These are phyloP conservation scores for Pulveroboletus sp. DNA, from an alignment of 768 basidiomycete genomes.

Conservation along the genomic window DNA sequence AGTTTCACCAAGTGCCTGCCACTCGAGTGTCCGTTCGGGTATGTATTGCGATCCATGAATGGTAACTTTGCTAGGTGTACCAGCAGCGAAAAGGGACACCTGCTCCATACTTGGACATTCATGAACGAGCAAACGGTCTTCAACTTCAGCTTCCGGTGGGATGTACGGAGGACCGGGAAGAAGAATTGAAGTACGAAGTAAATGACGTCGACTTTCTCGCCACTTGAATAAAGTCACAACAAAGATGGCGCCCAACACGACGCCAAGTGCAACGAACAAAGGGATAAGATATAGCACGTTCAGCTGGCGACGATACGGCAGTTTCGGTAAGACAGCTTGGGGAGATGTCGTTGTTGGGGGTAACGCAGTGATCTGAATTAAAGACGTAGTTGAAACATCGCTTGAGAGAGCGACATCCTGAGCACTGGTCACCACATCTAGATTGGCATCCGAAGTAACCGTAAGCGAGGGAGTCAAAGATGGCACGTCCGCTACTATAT, in stretches of 20 bases:
- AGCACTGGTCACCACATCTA: neutral
- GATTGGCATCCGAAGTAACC: neutral
- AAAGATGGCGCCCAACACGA: slow-evolving; percentile 20
- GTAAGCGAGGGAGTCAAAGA: slow-evolving; percentile 7
- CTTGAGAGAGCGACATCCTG: slow-evolving; percentile 2
- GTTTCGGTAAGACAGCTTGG: slow-evolving; percentile 14
- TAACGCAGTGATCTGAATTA: slow-evolving; percentile 34
- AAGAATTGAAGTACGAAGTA: slow-evolving; percentile 15
- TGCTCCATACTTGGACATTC: slow-evolving; percentile 25
- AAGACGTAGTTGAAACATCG: slow-evolving; percentile 6
- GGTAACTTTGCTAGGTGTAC: slow-evolving; percentile 29
- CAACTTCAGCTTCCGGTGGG: slow-evolving; percentile 16
- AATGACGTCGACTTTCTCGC: slow-evolving; percentile 2
- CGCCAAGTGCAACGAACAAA: slow-evolving; percentile 24
- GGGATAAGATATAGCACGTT: slow-evolving; percentile 27
- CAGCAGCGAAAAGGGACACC: slow-evolving; percentile 19
- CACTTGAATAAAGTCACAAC: slow-evolving; percentile 9
- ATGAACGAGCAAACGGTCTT: slow-evolving; percentile 12
- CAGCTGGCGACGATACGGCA: slow-evolving; percentile 16
- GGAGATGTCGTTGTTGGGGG: slow-evolving; percentile 21
- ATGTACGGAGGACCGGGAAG: slow-evolving; percentile 25
- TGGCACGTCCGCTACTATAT: slow-evolving; percentile 24
- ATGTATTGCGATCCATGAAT: slow-evolving; percentile 26
- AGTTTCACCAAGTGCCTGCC: slow-evolving; percentile 1
- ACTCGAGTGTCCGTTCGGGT: slow-evolving; percentile 11